A percentile compares a stretch with the other conserved stretches of the same genome.
phyloP scores from a whole-genome alignment of 2,329 filamentous ascomycete genomes.

The Camptophora hylomeconis region DNA sequence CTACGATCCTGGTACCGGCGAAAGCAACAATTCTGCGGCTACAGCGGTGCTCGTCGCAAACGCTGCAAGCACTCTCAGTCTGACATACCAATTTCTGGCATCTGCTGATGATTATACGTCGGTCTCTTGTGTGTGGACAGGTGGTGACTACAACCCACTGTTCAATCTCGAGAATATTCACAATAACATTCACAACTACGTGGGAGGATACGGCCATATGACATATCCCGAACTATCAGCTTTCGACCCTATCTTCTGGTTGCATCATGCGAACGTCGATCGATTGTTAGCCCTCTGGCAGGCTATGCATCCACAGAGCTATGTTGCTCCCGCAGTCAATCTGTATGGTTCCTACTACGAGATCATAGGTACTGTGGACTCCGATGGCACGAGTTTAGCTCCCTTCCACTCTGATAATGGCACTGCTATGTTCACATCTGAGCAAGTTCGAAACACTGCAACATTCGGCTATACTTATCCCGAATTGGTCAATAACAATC shows the following conservation, averaged over 20 bases:
- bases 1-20: slow-evolving; percentile 7
- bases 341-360: slow-evolving; percentile 43
- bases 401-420: slow-evolving; percentile 49
- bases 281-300: slow-evolving; percentile 69
- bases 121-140: slow-evolving; percentile 13
- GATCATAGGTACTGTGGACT: slow-evolving; percentile 9
- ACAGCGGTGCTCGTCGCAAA: slow-evolving; percentile 11
- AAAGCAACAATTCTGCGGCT: slow-evolving; percentile 13
- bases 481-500: slow-evolving; percentile 41
- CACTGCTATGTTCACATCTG: slow-evolving; percentile 54
- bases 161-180: slow-evolving; percentile 32
- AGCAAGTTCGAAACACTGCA: slow-evolving; percentile 44
- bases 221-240: slow-evolving; percentile 57
- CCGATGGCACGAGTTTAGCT: slow-evolving; percentile 27
- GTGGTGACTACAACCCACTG: slow-evolving; percentile 4
- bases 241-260: slow-evolving; percentile 68
- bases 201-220: slow-evolving; percentile 52
- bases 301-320: slow-evolving; percentile 54
- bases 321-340: slow-evolving; percentile 28
- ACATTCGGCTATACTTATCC: slow-evolving; percentile 64
- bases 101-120: slow-evolving; percentile 18
- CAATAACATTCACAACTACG: slow-evolving; percentile 37
- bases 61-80: slow-evolving; percentile 10
- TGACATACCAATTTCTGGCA: slow-evolving; percentile 20
- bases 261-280: slow-evolving; percentile 66